Conservation (phyloP, 106 monocot genomes). For the Gastrodia elata region DNA sequence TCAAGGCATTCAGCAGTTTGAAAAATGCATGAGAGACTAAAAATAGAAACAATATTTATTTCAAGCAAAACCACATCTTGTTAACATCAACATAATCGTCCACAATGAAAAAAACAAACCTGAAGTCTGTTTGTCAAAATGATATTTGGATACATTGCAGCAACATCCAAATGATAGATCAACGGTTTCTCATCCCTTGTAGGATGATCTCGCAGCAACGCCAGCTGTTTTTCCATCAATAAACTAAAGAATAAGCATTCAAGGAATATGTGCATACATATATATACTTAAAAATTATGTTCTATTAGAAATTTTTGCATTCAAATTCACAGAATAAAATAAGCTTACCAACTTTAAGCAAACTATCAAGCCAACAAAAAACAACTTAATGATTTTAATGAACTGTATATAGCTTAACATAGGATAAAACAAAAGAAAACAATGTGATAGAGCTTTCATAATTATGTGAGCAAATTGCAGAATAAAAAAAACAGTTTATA, state of each 20-base stretch:
- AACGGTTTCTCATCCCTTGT: constrained; percentile 70
- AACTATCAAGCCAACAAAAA: background rate
- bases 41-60: background rate
- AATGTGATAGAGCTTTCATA: too few species aligned
- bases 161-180: constrained; percentile 99
- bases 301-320: background rate
- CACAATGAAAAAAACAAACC: constrained; percentile 24
- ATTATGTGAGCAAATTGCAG: too few species aligned
- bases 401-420: too few species aligned
- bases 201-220: constrained; percentile 64
- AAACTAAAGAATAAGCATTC: background rate
- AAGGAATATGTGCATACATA: background rate
- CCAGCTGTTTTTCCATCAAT: constrained; percentile 41
- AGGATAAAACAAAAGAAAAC: too few species aligned
- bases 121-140: constrained; percentile 98
- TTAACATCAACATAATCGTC: background rate
- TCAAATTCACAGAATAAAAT: background rate
- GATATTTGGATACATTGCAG: constrained; percentile 99
- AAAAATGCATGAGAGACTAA: background rate
- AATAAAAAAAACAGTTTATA: too few species aligned
- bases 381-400: too few species aligned
- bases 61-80: background rate
- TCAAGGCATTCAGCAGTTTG: background rate
- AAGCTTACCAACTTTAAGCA: background rate
- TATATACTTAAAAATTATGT: background rate